phyloP scores from a whole-genome alignment of 805 yeast species.

The Debaryomyces hansenii region DNA sequence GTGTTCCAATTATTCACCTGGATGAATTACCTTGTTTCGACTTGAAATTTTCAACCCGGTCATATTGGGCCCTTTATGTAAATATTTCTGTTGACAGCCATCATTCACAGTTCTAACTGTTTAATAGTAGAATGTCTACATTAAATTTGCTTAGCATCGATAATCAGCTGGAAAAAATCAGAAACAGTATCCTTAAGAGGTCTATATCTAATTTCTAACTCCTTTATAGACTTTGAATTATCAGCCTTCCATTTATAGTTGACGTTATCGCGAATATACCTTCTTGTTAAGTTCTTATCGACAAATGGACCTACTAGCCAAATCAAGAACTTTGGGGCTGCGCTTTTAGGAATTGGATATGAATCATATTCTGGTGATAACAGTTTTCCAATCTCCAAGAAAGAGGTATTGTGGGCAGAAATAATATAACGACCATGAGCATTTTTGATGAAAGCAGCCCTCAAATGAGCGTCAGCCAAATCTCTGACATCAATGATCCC shows the following conservation, averaged over 20 bases:
- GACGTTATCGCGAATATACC: neutral
- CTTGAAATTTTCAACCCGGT: too few species aligned
- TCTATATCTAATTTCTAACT: constrained; percentile 2
- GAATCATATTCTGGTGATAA: constrained; percentile 1
- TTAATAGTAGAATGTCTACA: too few species aligned
- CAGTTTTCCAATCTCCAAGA: neutral
- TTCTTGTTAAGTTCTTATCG: constrained; percentile 2
- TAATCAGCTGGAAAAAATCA: constrained; percentile 5
- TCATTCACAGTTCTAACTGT: too few species aligned
- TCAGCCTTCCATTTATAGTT: neutral
- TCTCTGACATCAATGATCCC: constrained; percentile 5
- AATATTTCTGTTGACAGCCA: too few species aligned
- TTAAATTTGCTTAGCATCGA: constrained; percentile 17
- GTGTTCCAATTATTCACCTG: too few species aligned
- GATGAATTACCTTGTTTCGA: too few species aligned
- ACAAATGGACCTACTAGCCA: constrained; percentile 2
- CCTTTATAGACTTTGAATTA: constrained; percentile 2
- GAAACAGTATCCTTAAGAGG: constrained; percentile 4
- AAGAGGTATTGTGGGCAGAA: constrained; percentile 4
- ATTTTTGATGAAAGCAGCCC: neutral
- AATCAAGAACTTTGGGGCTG: neutral
- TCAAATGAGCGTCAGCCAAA: constrained; percentile 3
- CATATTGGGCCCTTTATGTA: too few species aligned
- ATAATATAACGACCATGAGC: constrained; percentile 7
- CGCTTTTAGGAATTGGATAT: constrained; percentile 1